These are phyloP conservation scores for Agaricus subrufescens DNA, from an alignment of 768 basidiomycete genomes.

Conservation along the genomic window DNA sequence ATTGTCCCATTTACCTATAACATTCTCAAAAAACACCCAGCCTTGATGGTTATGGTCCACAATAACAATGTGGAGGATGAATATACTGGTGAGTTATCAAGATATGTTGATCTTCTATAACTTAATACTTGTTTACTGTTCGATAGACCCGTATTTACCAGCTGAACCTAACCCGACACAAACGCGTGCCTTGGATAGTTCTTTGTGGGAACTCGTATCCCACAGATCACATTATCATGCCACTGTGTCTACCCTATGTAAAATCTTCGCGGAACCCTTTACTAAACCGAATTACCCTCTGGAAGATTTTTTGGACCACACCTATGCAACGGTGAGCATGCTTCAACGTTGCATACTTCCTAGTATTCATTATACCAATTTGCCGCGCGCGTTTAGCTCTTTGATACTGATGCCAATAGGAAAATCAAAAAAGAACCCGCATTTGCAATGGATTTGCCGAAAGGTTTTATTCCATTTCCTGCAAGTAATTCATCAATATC, in stretches of 20 bases:
- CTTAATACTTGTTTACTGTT: neutral
- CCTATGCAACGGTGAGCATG: constrained; percentile 68
- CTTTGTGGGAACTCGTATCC: constrained; percentile 87
- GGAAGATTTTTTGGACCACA: constrained; percentile 97
- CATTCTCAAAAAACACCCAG: constrained; percentile 85
- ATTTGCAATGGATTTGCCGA: constrained; percentile 39
- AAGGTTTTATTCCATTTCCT: constrained; percentile 25
- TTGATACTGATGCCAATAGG: constrained; percentile 77
- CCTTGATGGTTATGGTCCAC: constrained; percentile 92
- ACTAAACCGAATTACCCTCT: constrained; percentile 88
- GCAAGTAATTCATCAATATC: too few relatives aligned
- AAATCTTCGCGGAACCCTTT: constrained; percentile 86
- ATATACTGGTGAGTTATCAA: constrained; percentile 26
- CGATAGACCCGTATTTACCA: constrained; percentile 60
- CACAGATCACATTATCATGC: constrained; percentile 82
- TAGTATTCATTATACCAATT: neutral
- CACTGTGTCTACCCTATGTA: constrained; percentile 80
- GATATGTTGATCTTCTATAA: neutral
- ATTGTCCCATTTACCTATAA: constrained; percentile 94
- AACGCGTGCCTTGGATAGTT: constrained; percentile 80
- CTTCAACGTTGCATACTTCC: neutral
- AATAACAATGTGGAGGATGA: constrained; percentile 36
- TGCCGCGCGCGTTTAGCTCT: constrained; percentile 47
- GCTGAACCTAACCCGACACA: constrained; percentile 67
- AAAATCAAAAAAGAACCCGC: constrained; percentile 78